A percentile compares a stretch with the other conserved stretches of the same genome.
These are phyloP conservation scores for Saccharata proteae DNA, from an alignment of 2,329 filamentous ascomycete species.

Conservation along the genomic window DNA sequence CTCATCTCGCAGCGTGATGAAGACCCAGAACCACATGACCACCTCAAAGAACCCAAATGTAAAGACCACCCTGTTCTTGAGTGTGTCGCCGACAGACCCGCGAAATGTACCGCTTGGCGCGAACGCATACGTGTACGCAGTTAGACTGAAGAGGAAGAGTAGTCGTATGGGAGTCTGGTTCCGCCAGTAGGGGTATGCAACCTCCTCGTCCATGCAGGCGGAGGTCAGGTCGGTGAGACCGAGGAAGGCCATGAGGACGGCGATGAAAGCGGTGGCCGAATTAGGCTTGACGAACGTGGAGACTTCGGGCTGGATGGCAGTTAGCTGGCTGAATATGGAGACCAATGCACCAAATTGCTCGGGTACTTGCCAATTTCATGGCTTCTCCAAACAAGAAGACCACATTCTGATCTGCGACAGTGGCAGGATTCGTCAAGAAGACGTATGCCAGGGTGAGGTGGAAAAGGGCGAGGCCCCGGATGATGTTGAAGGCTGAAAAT, in stretches of 20 bases:
- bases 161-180: slow-evolving; percentile 51
- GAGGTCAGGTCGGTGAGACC: slow-evolving; percentile 35
- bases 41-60: slow-evolving; percentile 76
- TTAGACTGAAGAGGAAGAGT: slow-evolving; percentile 47
- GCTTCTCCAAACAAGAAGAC: slow-evolving; percentile 74
- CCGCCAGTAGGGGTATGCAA: slow-evolving; percentile 35
- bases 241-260: slow-evolving; percentile 57
- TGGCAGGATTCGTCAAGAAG: slow-evolving; percentile 61
- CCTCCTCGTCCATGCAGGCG: slow-evolving; percentile 30
- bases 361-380: slow-evolving; percentile 58
- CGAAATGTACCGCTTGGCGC: slow-evolving; percentile 26
- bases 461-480: slow-evolving; percentile 71
- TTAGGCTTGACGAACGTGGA: slow-evolving; percentile 56
- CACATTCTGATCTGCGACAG: slow-evolving; percentile 65
- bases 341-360: no score
- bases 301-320: slow-evolving; percentile 44
- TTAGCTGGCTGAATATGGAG: slow-evolving; percentile 5
- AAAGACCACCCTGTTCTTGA: slow-evolving; percentile 80
- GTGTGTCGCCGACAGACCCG: slow-evolving; percentile 10
- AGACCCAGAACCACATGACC: slow-evolving; percentile 75
- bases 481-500: slow-evolving; percentile 67
- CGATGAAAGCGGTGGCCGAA: slow-evolving; percentile 53
- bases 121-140: slow-evolving; percentile 55
- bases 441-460: slow-evolving; percentile 76
- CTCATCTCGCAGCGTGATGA: slow-evolving; percentile 24